Base-by-base conservation (phyloP, 148 eudicot species). In the Rhododendron griersonianum region DNA sequence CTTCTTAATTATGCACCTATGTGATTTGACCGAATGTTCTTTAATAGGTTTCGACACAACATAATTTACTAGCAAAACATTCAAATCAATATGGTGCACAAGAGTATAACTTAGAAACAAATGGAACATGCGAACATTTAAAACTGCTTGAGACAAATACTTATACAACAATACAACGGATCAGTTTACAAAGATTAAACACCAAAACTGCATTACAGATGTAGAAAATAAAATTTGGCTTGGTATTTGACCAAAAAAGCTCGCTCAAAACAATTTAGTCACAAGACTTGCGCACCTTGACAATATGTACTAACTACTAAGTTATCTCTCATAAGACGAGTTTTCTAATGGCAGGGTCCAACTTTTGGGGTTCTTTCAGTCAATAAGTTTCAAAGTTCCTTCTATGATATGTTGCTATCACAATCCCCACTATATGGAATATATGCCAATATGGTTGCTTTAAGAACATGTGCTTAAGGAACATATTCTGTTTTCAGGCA, bases 381-480 rank as follows among this genome's bases (percentile, higher is more conserved):
- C 71, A 75, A 41, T 59, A 57, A 3, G 55, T 59, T 84, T 71
- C 59, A 11, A 78, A 77, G 9, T 53, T 53, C 13, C 37, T 5
- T 11, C 5, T 50, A 28, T 9, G 23, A 28, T 55, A n/a, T 35
- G 65, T 30, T 3, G 21, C 37, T 19, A 23, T 23, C 67, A 37
- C 45, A n/a, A 8, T n/a, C 39, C 61, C 28, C 11, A 44, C 67
- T 80, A 11, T 19, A 44, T 1, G 67, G 87, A 81, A 88, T 81
- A 84, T 81, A 82, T 85, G 75, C 84, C 75, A 37, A n/a, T 61
- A 82, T 81, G 75, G 35, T 82, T 82, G 50, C 69, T 57, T 39
- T 37, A 57, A 81, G 84, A 57, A 81, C 50, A 81, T 81, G n/a
- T 57, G 13, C 84, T 41, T n/a, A n/a, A 61, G 67, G 84, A 59